Evolutionary conservation across 2,329 filamentous ascomycete genomes (phyloP).

Genomic region (Cladophialophora bantiana): DNA sequence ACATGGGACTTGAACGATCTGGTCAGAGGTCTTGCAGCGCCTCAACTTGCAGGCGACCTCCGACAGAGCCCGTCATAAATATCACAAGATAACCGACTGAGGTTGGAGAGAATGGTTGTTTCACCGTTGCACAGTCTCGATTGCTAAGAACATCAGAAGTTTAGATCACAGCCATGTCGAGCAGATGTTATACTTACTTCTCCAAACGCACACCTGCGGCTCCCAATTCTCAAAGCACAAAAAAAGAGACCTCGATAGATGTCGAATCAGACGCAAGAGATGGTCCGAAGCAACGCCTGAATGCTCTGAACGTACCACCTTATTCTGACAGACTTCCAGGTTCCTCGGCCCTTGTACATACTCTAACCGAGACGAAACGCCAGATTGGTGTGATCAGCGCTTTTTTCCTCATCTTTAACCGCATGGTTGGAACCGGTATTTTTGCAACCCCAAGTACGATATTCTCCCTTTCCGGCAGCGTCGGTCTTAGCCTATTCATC

Average conservation of each 20-base stretch:
- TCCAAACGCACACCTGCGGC: conserved; percentile 1
- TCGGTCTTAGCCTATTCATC: conserved; percentile 61
- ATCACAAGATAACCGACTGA: background rate
- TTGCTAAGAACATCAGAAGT: background rate
- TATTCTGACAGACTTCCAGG: conserved; percentile 7
- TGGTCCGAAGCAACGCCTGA: conserved; percentile 3
- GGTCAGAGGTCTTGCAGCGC: background rate
- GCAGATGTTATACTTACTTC: background rate
- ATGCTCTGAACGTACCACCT: background rate
- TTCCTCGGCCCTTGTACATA: conserved; percentile 6
- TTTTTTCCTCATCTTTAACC: conserved; percentile 58
- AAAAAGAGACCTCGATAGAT: background rate
- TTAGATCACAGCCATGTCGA: conserved; percentile 1
- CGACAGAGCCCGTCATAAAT: background rate
- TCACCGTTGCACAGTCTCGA: background rate
- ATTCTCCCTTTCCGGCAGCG: conserved; percentile 61
- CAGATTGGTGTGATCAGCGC: conserved; percentile 50
- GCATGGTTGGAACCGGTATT: conserved; percentile 54
- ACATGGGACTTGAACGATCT: background rate
- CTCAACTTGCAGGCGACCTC: background rate
- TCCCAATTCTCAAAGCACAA: background rate
- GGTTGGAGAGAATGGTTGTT: background rate
- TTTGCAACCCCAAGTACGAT: conserved; percentile 67
- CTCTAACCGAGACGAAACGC: conserved; percentile 27
- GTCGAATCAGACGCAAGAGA: background rate